Base-by-base conservation (phyloP, 2,329 filamentous ascomycete species). In the Fusarium sp. region DNA sequence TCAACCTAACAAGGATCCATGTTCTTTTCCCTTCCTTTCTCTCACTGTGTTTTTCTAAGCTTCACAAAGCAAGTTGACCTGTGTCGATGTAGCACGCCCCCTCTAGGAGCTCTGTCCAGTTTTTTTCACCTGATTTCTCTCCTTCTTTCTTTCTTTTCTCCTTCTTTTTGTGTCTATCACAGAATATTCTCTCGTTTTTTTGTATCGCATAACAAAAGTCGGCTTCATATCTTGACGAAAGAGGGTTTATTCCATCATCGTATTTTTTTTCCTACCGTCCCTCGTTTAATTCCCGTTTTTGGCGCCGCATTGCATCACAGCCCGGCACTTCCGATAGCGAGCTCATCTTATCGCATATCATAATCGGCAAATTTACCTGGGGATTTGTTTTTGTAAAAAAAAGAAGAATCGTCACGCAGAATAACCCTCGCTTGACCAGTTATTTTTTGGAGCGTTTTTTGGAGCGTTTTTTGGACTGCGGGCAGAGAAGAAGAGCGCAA, bases 241-340 rank as follows among this genome's bases (percentile, higher is more conserved):
- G 38, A 64, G 50, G 57, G 45, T 41, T 64, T 64, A 52, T 45
- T 58, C 50, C 65, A 25, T 59, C 36, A 33, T 25, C 14, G 27
- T 45, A 45, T 65, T 62, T 42, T 20, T n/a, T 62, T n/a, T 18
- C 17, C 53, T 67, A 25, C 20, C 35, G 52, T 59, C 63, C 39
- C 42, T 71, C 63, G 52, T 72, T 68, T 69, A 68, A 68, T 72
- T 56, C 63, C 36, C 70, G 53, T 35, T 72, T 59, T 46, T 39
- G 45, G 47, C 25, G 50, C 45, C 25, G 17, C 52, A 62, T 60
- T 68, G 49, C 59, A 68, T 68, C 57, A 55, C 68, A 50, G 49
- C 49, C 68, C 69, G 69, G 65, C 65, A 68, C 64, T 72, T 45
- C 69, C 69, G 69, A 72, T 55, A 55, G 13, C 55, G 14, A 53